phyloP scores from a whole-genome alignment of 78 protist genomes.

The Dictyostelium citrinum region DNA sequence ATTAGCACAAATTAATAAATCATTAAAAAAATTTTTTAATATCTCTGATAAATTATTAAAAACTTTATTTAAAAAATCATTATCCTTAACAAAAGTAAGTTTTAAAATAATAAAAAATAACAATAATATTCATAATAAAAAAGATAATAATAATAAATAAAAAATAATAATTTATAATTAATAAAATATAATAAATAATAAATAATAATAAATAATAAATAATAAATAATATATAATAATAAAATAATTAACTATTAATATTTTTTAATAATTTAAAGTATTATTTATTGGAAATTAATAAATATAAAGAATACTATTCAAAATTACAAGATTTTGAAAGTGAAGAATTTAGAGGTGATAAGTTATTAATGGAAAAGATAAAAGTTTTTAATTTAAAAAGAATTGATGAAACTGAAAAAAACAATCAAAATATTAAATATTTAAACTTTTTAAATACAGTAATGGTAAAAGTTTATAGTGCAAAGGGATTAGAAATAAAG shows the following conservation, averaged over 20 bases:
- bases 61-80: background rate
- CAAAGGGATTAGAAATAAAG: background rate
- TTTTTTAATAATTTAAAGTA: background rate
- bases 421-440: background rate
- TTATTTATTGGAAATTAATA: conserved; percentile 10
- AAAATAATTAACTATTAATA: background rate
- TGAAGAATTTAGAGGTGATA: conserved; percentile 10
- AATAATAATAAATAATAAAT: too few species aligned
- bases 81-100: background rate
- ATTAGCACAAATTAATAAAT: background rate
- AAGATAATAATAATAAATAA: background rate
- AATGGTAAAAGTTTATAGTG: background rate
- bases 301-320: background rate
- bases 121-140: background rate
- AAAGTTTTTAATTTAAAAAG: background rate
- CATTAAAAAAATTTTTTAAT: background rate
- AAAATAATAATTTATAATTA: background rate
- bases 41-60: background rate
- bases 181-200: too few species aligned
- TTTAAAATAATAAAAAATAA: too few species aligned
- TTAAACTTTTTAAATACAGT: background rate
- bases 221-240: too few species aligned
- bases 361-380: background rate
- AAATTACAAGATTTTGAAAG: background rate
- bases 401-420: background rate